Percentiles rank a stretch among this genome's conserved stretches.
These are phyloP conservation scores for Gliomastix tumulicola DNA, from an alignment of 2,329 filamentous ascomycete species.

Conservation along the genomic window DNA sequence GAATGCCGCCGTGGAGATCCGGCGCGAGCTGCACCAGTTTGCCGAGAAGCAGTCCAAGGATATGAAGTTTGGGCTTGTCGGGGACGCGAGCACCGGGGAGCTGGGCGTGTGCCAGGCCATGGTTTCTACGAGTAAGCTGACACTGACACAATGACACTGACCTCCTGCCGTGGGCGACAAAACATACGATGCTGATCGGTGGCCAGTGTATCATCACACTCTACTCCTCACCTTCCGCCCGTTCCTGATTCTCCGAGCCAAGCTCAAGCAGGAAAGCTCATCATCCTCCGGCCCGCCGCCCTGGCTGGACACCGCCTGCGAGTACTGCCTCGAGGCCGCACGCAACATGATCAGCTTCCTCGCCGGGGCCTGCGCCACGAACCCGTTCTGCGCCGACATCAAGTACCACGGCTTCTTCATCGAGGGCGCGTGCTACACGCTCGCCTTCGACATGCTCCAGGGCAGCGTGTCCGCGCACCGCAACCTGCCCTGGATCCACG, in stretches of 20 bases:
- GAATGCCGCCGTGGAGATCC: slow-evolving; percentile 21
- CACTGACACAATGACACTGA: too few relatives aligned
- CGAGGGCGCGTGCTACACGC: slow-evolving; percentile 28
- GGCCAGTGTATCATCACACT: slow-evolving; percentile 34
- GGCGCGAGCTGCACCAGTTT: slow-evolving; percentile 17
- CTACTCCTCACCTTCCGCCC: slow-evolving; percentile 33
- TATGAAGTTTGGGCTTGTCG: slow-evolving; percentile 24
- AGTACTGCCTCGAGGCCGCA: slow-evolving; percentile 30
- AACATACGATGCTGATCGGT: too few relatives aligned
- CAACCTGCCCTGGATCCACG: slow-evolving; percentile 33
- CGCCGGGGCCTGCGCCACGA: slow-evolving; percentile 27
- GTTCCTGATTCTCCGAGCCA: slow-evolving; percentile 34
- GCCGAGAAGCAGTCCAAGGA: slow-evolving; percentile 18
- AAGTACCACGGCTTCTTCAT: slow-evolving; percentile 36
- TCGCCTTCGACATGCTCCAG: slow-evolving; percentile 34
- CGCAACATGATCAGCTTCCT: slow-evolving; percentile 31
- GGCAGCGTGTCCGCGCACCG: slow-evolving; percentile 22
- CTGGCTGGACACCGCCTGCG: slow-evolving; percentile 36
- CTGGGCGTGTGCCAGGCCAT: slow-evolving; percentile 31
- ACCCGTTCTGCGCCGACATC: slow-evolving; percentile 29
- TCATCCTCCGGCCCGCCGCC: slow-evolving; percentile 2
- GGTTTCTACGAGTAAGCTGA: slow-evolving; percentile 25
- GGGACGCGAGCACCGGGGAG: slow-evolving; percentile 23
- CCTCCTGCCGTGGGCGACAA: too few relatives aligned
- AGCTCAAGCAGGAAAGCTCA: slow-evolving; percentile 23